Conservation (phyloP, 306 rosid species). For the Pueraria montana region DNA sequence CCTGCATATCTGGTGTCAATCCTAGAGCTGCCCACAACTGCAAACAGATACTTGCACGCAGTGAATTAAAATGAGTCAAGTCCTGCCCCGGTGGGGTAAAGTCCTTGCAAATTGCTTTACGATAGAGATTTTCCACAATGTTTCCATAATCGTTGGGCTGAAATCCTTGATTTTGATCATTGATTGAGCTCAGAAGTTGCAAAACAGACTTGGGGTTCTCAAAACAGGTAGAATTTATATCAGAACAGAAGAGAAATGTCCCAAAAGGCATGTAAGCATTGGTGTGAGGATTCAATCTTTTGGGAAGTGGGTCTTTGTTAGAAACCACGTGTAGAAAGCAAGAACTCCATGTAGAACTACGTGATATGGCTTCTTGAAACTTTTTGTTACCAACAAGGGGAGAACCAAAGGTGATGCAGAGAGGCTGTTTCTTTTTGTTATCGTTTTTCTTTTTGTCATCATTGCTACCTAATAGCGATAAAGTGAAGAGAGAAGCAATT, state of each 20-base stretch:
- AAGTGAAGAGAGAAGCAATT: slow-evolving; percentile 78
- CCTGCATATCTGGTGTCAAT: slow-evolving; percentile 47
- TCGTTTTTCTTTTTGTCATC: no score
- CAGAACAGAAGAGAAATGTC: slow-evolving; percentile 66
- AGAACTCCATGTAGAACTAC: slow-evolving; percentile 66
- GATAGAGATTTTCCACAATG: slow-evolving; percentile 49
- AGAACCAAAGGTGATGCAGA: slow-evolving; percentile 83
- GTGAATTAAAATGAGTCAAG: slow-evolving; percentile 25
- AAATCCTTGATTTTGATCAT: slow-evolving; percentile 30
- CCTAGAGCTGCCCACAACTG: slow-evolving; percentile 60
- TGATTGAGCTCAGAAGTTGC: slow-evolving; percentile 37
- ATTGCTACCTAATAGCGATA: slow-evolving; percentile 60
- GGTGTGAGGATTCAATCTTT: background rate
- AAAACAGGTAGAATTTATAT: slow-evolving; percentile 57
- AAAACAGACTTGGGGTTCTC: slow-evolving; percentile 58
- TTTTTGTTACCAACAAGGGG: slow-evolving; percentile 65
- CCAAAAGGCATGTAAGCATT: slow-evolving; percentile 67
- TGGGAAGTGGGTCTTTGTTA: slow-evolving; percentile 59
- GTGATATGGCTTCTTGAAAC: slow-evolving; percentile 56
- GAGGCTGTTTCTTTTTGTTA: slow-evolving; percentile 51
- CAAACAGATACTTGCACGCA: slow-evolving; percentile 49
- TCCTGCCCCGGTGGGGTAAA: background rate
- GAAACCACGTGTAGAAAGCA: slow-evolving; percentile 75
- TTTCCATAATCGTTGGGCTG: slow-evolving; percentile 45
- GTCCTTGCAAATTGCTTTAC: slow-evolving; percentile 43